Base-by-base conservation (phyloP, 495 filamentous ascomycete species). In the Talaromyces stipitatus region DNA sequence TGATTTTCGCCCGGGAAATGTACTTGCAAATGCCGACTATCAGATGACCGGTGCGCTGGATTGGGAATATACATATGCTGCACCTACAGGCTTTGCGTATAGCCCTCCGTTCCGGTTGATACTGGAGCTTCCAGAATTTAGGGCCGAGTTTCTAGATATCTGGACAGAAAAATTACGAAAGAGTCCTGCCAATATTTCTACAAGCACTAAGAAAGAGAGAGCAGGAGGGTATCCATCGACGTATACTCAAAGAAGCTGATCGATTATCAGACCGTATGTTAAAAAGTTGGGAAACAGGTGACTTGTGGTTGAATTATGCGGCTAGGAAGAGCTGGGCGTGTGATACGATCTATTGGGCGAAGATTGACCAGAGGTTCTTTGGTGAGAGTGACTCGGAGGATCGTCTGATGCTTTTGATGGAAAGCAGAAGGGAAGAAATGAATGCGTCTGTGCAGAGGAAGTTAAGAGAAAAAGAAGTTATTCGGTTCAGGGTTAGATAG, bases 1-100 rank as follows among this genome's bases (percentile, higher is more conserved):
- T 32, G 72, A 75, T 54, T 58, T 73, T 29, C 57, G 61, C 1
- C 66, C 62, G 9, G 66, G 57, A 14, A 75, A 73, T 64, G 59
- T 72, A 2, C 65, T 74, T 16, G 63, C 67, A 9, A 63, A 67
- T 53, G 43, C 43, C 12, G 47, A 60, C 2, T 59, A 60, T 27
- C 46, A 59, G 9, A 38, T 64, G 5, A 27, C 38, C 2, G 64
- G 61, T 22, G 61, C 59, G 3, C 12, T 65, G 43, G 61, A 69
- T 47, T 66, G 62, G 62, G 66, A 68, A 28, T 66, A 59, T 27
- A 43, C 66, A 12, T 67, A 65, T 43, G 59, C 60, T 24, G 65
- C 12, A 33, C 12, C 32, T 14, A 9, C 12, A 33, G n/a, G 3
- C 3, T 18, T 48, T 48, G 45, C 12, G 3, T n/a, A 26, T 26